Percentiles rank a stretch among this genome's conserved stretches.
Conservation (phyloP, 208 protist genomes). For the Naegleria lovaniensis region DNA sequence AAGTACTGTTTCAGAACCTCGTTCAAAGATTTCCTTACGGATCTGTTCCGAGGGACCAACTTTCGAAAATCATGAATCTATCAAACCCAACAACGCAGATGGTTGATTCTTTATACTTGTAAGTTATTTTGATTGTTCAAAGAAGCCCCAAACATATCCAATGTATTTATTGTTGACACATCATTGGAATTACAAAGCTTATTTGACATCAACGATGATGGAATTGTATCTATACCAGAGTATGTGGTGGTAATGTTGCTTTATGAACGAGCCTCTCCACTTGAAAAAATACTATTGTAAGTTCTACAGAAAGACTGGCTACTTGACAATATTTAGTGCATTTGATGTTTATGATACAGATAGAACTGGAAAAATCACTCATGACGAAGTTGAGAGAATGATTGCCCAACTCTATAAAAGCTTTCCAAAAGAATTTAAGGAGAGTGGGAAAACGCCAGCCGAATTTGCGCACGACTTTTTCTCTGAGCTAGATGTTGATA, state of each 20-base stretch:
- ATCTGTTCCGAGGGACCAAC: not conserved
- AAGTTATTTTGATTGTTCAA: too few relatives aligned
- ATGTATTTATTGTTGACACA: too few relatives aligned
- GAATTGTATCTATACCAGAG: not conserved
- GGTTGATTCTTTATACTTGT: not conserved
- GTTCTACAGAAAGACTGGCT: not conserved
- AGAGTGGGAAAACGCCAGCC: not conserved
- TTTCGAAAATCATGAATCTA: not conserved
- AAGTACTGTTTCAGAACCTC: not conserved
- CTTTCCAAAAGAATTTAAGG: not conserved
- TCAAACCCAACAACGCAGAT: not conserved
- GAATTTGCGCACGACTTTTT: not conserved
- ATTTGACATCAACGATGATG: not conserved
- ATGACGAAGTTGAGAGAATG: not conserved
- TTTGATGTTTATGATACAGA: not conserved
- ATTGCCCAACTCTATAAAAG: not conserved
- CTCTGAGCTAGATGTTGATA: not conserved
- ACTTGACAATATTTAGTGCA: not conserved
- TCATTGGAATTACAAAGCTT: too few relatives aligned
- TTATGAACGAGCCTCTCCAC: not conserved
- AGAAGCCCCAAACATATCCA: too few relatives aligned
- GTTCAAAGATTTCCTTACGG: not conserved
- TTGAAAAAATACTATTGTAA: not conserved
- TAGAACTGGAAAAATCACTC: not conserved
- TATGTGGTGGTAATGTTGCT: not conserved